A percentile compares a stretch with the other conserved stretches of the same genome.
Conservation (phyloP, 306 rosid species). For the Vicia villosa region DNA sequence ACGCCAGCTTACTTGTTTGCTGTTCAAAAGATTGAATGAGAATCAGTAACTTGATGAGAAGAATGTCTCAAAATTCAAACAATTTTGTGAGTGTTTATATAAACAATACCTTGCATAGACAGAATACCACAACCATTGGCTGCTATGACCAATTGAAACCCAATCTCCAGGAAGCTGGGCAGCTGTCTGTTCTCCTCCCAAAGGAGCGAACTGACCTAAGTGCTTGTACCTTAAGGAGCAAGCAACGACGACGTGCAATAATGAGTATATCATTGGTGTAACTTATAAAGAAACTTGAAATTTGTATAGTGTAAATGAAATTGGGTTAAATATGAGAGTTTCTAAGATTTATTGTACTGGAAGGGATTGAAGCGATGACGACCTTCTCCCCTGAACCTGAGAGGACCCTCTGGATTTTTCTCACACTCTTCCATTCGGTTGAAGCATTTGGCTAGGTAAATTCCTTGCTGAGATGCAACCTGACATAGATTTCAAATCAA, state of each 20-base stretch:
- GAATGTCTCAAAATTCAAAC: constrained; percentile 12
- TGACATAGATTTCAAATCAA: constrained; percentile 37
- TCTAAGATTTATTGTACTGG: constrained; percentile 50
- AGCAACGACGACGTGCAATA: constrained; percentile 30
- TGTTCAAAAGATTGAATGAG: constrained; percentile 41
- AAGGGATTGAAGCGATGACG: constrained; percentile 94
- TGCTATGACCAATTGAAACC: constrained; percentile 93
- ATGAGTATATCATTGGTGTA: too few relatives aligned
- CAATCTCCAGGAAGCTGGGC: constrained; percentile 99
- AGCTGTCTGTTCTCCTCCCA: constrained; percentile 98
- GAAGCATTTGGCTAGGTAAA: constrained; percentile 78
- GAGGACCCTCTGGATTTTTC: constrained; percentile 84
- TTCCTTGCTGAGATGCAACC: constrained; percentile 98
- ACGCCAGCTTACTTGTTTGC: constrained; percentile 99
- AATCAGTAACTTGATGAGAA: constrained; percentile 18
- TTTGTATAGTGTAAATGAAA: neutral
- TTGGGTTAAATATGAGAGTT: constrained; percentile 7
- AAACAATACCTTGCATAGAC: constrained; percentile 86
- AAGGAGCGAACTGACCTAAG: constrained; percentile 95
- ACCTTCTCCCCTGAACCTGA: constrained; percentile 91
- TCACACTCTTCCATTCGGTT: constrained; percentile 84
- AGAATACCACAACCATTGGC: constrained; percentile 99
- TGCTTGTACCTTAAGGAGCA: constrained; percentile 77
- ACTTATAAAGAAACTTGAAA: constrained; percentile 18
- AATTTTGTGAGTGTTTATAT: neutral